These are phyloP conservation scores for Coniochaeta sp. DNA, from an alignment of 2,329 filamentous ascomycete genomes.

Conservation along the genomic window DNA sequence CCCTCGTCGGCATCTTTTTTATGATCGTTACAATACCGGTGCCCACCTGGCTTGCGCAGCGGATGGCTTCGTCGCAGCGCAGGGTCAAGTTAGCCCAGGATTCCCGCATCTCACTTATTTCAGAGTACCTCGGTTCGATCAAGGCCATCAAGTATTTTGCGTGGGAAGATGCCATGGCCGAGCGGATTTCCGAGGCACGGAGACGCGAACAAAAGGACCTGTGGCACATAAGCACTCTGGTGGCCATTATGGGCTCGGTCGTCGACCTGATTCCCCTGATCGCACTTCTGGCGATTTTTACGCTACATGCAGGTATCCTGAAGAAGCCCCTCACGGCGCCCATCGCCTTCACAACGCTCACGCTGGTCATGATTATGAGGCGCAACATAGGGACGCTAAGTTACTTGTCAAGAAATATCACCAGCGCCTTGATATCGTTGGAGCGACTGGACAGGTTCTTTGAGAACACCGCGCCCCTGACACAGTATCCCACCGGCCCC, in stretches of 20 bases:
- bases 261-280: slow-evolving; percentile 45
- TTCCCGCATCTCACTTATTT: slow-evolving; percentile 47
- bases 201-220: slow-evolving; percentile 44
- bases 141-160: slow-evolving; percentile 54
- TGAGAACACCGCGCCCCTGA: slow-evolving; percentile 38
- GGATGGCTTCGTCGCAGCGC: slow-evolving; percentile 42
- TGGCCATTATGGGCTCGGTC: slow-evolving; percentile 37
- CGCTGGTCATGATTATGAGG: slow-evolving; percentile 44
- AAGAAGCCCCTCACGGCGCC: slow-evolving; percentile 43
- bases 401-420: slow-evolving; percentile 31
- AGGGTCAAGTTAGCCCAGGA: slow-evolving; percentile 49
- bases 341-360: slow-evolving; percentile 50
- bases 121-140: slow-evolving; percentile 51
- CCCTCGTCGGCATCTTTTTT: slow-evolving; percentile 42
- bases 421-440: slow-evolving; percentile 38
- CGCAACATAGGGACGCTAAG: slow-evolving; percentile 44
- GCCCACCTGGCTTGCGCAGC: slow-evolving; percentile 38
- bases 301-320: slow-evolving; percentile 39
- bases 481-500: slow-evolving; percentile 39
- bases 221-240: slow-evolving; percentile 44
- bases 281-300: slow-evolving; percentile 46
- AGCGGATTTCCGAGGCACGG: slow-evolving; percentile 42
- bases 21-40: slow-evolving; percentile 41
- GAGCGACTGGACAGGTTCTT: slow-evolving; percentile 48
- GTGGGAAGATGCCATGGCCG: slow-evolving; percentile 47